Percentiles rank a stretch among this genome's conserved stretches.
phyloP scores from a whole-genome alignment of 768 basidiomycete genomes.

The Tricholoma furcatifolium region DNA sequence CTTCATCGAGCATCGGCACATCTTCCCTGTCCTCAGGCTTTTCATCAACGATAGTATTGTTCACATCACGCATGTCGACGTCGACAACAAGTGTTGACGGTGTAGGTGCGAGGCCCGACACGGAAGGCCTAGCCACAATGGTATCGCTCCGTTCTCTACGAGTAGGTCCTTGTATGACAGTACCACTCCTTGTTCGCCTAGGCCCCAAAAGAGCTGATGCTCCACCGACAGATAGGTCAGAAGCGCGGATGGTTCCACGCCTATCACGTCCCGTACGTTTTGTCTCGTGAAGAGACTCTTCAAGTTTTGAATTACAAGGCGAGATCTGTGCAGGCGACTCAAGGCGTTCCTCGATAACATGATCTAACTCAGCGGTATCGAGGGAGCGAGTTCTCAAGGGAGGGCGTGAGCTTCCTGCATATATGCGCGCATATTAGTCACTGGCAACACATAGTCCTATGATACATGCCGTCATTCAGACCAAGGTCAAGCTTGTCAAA shows the following conservation, averaged over 20 bases:
- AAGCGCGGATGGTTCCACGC: slow-evolving; percentile 51
- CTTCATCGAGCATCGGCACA: slow-evolving; percentile 20
- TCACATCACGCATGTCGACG: slow-evolving; percentile 8
- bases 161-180: slow-evolving; percentile 30
- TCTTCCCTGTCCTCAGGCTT: slow-evolving; percentile 16
- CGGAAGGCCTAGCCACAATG: slow-evolving; percentile 16
- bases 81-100: not conserved
- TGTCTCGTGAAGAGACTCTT: not conserved
- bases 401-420: slow-evolving; percentile 1
- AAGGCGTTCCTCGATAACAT: slow-evolving; percentile 4
- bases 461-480: slow-evolving; percentile 10
- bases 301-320: slow-evolving; percentile 4
- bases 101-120: slow-evolving; percentile 6
- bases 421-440: slow-evolving; percentile 1
- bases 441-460: not conserved
- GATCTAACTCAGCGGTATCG: slow-evolving; percentile 15
- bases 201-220: slow-evolving; percentile 17
- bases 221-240: slow-evolving; percentile 31
- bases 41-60: not conserved
- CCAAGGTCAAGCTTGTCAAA: slow-evolving; percentile 18
- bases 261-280: slow-evolving; percentile 30
- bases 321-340: slow-evolving; percentile 15
- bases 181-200: slow-evolving; percentile 49
- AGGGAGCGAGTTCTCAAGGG: slow-evolving; percentile 12
- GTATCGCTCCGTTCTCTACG: slow-evolving; percentile 23